phyloP scores from a whole-genome alignment of 129 eudicot genomes.

The Escallonia herrerae region DNA sequence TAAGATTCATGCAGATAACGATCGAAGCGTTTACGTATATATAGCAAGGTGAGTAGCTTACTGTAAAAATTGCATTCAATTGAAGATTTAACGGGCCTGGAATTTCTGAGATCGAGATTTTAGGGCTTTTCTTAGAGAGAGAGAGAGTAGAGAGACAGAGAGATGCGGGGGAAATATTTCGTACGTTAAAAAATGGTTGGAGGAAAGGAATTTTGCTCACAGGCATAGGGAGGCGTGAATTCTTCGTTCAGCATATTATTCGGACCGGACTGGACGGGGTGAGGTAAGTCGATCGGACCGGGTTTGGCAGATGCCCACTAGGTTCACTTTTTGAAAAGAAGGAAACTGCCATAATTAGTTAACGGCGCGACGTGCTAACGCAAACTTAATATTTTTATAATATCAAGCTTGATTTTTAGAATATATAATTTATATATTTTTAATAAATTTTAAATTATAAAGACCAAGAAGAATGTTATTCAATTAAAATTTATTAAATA shows the following conservation, averaged over 20 bases:
- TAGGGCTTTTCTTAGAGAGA: constrained; percentile 24
- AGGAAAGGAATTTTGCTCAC: constrained; percentile 39
- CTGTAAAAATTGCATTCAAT: background rate
- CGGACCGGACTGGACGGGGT: constrained; percentile 9
- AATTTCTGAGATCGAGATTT: constrained; percentile 36
- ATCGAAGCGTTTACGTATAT: background rate
- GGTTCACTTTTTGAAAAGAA: too few species aligned
- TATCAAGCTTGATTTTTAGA: too few species aligned
- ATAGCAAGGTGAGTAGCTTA: background rate
- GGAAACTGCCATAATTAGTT: too few species aligned
- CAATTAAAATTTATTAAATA: too few species aligned
- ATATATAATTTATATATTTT: too few species aligned
- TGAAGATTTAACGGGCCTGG: background rate
- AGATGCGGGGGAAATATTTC: constrained; percentile 4
- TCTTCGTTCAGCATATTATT: constrained; percentile 33
- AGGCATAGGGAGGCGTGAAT: constrained; percentile 32
- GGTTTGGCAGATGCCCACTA: too few species aligned
- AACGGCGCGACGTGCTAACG: too few species aligned
- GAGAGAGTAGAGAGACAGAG: constrained; percentile 10
- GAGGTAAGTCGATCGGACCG: too few species aligned
- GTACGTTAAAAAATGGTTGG: constrained; percentile 20
- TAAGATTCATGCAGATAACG: constrained; percentile 15
- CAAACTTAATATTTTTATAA: too few species aligned
- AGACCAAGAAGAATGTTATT: too few species aligned
- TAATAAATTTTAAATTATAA: too few species aligned